phyloP scores from a whole-genome alignment of 257 asterid species.

The Pogostemon cablin region DNA sequence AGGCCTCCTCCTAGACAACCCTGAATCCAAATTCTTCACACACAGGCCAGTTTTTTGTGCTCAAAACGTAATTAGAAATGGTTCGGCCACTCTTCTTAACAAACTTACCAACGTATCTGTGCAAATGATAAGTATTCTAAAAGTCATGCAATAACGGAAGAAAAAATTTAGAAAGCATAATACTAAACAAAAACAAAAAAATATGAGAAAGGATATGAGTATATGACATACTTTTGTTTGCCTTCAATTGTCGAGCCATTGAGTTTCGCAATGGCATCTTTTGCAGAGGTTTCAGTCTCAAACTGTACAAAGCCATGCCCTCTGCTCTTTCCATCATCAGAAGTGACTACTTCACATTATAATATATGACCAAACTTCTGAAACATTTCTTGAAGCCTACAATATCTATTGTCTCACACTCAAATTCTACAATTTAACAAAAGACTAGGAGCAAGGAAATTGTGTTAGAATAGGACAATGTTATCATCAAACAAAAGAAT shows the following conservation, averaged over 20 bases:
- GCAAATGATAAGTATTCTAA: too few relatives aligned
- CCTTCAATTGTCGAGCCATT: constrained; percentile 48
- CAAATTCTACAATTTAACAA: constrained; percentile 41
- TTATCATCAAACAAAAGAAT: not conserved
- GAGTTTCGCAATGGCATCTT: constrained; percentile 54
- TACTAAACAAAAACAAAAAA: constrained; percentile 13
- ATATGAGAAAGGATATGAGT: not conserved
- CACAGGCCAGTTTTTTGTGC: too few relatives aligned
- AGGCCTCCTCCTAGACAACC: too few relatives aligned
- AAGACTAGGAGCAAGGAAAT: not conserved
- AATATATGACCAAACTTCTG: constrained; percentile 43
- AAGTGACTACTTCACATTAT: constrained; percentile 50
- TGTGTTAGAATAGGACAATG: not conserved
- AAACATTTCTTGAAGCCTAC: constrained; percentile 56
- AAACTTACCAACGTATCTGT: too few relatives aligned
- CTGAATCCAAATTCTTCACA: too few relatives aligned
- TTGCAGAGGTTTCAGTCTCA: constrained; percentile 53
- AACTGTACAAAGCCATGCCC: constrained; percentile 70
- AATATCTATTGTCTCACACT: constrained; percentile 42
- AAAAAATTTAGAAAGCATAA: too few relatives aligned
- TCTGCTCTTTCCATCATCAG: constrained; percentile 39
- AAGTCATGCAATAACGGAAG: too few relatives aligned
- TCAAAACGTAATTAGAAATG: too few relatives aligned
- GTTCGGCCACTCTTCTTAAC: too few relatives aligned
- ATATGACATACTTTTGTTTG: constrained; percentile 46